A percentile compares a stretch with the other conserved stretches of the same genome.
These are phyloP conservation scores for Venturia pyrina DNA, from an alignment of 2,329 filamentous ascomycete genomes.

Conservation along the genomic window DNA sequence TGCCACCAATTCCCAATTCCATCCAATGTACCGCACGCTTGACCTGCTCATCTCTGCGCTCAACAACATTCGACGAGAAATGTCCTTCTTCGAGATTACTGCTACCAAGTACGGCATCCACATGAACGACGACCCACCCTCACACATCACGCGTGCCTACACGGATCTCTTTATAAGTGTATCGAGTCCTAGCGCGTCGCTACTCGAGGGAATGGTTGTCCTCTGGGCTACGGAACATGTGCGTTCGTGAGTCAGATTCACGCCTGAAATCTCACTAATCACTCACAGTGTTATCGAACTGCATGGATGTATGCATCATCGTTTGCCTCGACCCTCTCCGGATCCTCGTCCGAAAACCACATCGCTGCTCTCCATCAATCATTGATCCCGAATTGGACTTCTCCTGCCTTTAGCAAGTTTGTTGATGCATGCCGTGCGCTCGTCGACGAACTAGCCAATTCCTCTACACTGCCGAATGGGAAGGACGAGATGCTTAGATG, in stretches of 20 bases:
- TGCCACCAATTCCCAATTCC: conserved; percentile 31
- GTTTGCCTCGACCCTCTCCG: conserved; percentile 30
- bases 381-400: conserved; percentile 42
- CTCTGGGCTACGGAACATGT: conserved; percentile 66
- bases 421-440: conserved; percentile 38
- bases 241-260: conserved; percentile 16
- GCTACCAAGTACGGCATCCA: conserved; percentile 50
- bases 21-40: conserved; percentile 46
- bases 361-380: conserved; percentile 39
- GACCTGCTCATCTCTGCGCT: conserved; percentile 55
- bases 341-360: conserved; percentile 30
- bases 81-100: conserved; percentile 57
- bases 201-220: conserved; percentile 62
- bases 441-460: conserved; percentile 40
- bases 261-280: neutral
- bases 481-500: conserved; percentile 38
- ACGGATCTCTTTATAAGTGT: conserved; percentile 51
- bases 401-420: conserved; percentile 39
- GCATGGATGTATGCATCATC: conserved; percentile 39
- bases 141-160: conserved; percentile 42
- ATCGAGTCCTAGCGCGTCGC: conserved; percentile 37
- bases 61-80: conserved; percentile 56
- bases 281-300: conserved; percentile 32
- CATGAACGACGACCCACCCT: conserved; percentile 35
- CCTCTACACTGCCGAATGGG: conserved; percentile 35